A percentile compares a stretch with the other conserved stretches of the same genome.
These are phyloP conservation scores for Brassica juncea DNA, from an alignment of 345 rosid genomes.

Conservation along the genomic window DNA sequence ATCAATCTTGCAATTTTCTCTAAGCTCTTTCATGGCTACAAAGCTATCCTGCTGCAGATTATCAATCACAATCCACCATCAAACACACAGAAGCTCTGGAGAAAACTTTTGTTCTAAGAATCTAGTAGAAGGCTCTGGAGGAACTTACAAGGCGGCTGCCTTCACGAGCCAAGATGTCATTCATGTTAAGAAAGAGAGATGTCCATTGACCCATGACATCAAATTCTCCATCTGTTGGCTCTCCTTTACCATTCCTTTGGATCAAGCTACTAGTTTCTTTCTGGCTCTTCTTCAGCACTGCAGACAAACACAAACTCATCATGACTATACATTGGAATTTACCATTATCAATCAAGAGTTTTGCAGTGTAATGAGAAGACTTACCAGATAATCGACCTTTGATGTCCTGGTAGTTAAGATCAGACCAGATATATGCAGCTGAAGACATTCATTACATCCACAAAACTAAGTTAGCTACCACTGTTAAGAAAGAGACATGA, in stretches of 20 bases:
- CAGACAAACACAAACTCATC: background rate
- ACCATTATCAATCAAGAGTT: background rate
- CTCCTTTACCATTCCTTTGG: constrained; percentile 54
- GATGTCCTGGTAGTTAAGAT: constrained; percentile 90
- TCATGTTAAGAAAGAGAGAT: constrained; percentile 87
- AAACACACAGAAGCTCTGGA: constrained; percentile 1
- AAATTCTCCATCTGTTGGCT: constrained; percentile 53
- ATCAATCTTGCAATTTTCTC: constrained; percentile 76
- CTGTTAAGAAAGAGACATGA: background rate
- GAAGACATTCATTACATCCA: constrained; percentile 38
- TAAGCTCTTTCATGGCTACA: constrained; percentile 60
- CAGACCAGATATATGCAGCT: constrained; percentile 96
- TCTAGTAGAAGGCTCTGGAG: background rate
- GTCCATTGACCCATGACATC: constrained; percentile 72
- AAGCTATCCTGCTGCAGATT: constrained; percentile 64
- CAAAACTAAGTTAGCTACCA: constrained; percentile 17
- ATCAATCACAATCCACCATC: background rate
- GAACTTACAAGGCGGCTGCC: constrained; percentile 67
- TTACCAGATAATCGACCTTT: constrained; percentile 81
- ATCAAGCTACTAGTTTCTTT: constrained; percentile 73
- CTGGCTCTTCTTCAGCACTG: constrained; percentile 86
- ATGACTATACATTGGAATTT: background rate
- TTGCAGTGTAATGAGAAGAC: constrained; percentile 4
- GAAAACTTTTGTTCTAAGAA: background rate
- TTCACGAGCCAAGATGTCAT: constrained; percentile 66